A percentile compares a stretch with the other conserved stretches of the same genome.
Conservation (phyloP, 1,284 basidiomycete genomes). For the Acaromyces ingoldii region DNA sequence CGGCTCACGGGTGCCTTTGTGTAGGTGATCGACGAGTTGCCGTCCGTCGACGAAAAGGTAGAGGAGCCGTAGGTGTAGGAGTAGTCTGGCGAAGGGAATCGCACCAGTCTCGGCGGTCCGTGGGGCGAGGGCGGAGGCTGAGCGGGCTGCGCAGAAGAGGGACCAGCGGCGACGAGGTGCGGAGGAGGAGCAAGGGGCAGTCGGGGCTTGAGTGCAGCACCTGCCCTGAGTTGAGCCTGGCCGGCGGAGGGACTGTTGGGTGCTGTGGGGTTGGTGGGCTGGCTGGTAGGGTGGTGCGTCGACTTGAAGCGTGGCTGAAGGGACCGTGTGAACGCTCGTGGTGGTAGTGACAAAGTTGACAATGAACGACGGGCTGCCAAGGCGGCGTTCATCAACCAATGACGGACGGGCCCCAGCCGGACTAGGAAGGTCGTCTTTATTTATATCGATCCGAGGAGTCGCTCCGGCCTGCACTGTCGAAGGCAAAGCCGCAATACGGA, state of each 20-base stretch:
- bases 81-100: conserved; percentile 11
- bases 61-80: conserved; percentile 20
- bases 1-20: conserved; percentile 9
- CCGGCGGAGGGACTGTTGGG: neutral
- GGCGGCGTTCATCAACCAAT: too few species aligned
- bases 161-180: neutral
- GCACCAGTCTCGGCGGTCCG: conserved; percentile 24
- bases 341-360: too few species aligned
- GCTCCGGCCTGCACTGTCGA: too few species aligned
- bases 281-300: too few species aligned
- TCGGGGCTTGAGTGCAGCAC: neutral
- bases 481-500: too few species aligned
- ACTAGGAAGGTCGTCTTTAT: too few species aligned
- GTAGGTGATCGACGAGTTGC: conserved; percentile 9
- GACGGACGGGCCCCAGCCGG: too few species aligned
- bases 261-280: too few species aligned
- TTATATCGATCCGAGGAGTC: too few species aligned
- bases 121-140: conserved; percentile 16
- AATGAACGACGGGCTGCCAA: too few species aligned
- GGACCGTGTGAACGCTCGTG: too few species aligned
- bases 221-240: neutral
- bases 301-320: too few species aligned
- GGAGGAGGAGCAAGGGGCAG: neutral
- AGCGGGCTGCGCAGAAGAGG: conserved; percentile 9
- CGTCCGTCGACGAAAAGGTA: conserved; percentile 22